phyloP scores from a whole-genome alignment of 441 rosid genomes.

The Arabidopsis hybrid region DNA sequence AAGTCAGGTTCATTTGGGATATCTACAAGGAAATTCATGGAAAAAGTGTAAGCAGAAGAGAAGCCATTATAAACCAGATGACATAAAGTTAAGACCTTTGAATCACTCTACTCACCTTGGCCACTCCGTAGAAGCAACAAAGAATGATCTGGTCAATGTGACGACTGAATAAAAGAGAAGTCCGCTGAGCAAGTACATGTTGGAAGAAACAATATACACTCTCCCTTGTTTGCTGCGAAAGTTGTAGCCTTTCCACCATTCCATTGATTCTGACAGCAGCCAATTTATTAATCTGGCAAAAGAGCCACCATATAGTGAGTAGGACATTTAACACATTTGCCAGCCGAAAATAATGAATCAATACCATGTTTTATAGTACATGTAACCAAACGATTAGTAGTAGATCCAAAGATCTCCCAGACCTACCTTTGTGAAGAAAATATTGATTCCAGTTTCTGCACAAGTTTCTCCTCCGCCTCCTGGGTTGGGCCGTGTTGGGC shows the following conservation, averaged over 20 bases:
- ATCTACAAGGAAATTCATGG: conserved; percentile 57
- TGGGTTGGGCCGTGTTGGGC: conserved; percentile 97
- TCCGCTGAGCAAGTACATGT: conserved; percentile 75
- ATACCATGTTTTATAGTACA: conserved; percentile 10
- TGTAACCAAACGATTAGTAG: conserved; percentile 16
- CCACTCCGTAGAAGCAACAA: conserved; percentile 94
- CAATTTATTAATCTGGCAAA: conserved; percentile 79
- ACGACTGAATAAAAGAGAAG: conserved; percentile 86
- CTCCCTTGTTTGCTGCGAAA: conserved; percentile 87
- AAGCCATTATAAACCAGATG: conserved; percentile 17
- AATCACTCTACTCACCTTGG: conserved; percentile 67
- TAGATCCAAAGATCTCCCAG: conserved; percentile 16
- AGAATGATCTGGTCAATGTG: conserved; percentile 98
- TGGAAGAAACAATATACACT: conserved; percentile 84
- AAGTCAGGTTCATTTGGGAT: conserved; percentile 80
- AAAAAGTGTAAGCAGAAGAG: conserved; percentile 39
- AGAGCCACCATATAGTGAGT: conserved; percentile 30
- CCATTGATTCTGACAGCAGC: conserved; percentile 98
- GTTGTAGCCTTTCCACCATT: conserved; percentile 93
- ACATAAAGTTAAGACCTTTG: conserved; percentile 34
- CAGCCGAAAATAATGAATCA: background rate
- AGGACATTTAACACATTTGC: conserved; percentile 12
- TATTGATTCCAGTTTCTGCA: conserved; percentile 96
- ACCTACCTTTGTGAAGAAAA: conserved; percentile 88
- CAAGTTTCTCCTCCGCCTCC: conserved; percentile 98